These are phyloP conservation scores for Ambispora gerdemannii DNA, from an alignment of 192 early-diverging fungal species.

Conservation along the genomic window DNA sequence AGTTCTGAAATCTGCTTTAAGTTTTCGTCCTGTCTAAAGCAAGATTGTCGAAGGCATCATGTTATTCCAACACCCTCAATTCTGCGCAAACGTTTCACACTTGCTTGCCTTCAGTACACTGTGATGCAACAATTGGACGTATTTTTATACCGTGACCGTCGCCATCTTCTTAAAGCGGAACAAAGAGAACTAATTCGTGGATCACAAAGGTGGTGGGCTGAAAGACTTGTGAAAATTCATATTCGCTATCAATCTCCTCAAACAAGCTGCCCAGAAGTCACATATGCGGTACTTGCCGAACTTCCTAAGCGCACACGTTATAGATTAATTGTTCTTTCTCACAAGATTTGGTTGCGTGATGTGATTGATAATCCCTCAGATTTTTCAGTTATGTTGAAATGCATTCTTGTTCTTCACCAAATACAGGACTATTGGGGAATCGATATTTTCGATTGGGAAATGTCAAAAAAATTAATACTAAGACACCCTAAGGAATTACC, in stretches of 20 bases:
- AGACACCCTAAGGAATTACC: not conserved
- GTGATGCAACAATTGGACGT: not conserved
- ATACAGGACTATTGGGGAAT: not conserved
- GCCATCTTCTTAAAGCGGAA: not conserved
- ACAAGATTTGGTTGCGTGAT: not conserved
- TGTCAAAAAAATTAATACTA: not conserved
- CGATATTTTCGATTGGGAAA: not conserved
- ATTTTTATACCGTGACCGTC: not conserved
- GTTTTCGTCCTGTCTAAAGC: not conserved
- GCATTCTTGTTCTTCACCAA: slow-evolving; percentile 20
- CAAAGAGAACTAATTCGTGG: not conserved
- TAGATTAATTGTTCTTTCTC: not conserved
- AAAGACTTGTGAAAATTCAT: slow-evolving; percentile 14
- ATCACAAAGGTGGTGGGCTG: slow-evolving; percentile 15
- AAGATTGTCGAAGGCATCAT: slow-evolving; percentile 3
- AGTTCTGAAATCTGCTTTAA: not conserved
- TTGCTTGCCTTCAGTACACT: slow-evolving; percentile 6
- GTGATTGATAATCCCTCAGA: slow-evolving; percentile 30
- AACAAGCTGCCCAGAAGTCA: slow-evolving; percentile 14
- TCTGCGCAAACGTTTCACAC: not conserved
- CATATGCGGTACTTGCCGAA: not conserved
- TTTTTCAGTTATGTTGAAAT: slow-evolving; percentile 36
- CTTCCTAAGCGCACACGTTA: not conserved
- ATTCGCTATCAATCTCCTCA: slow-evolving; percentile 22
- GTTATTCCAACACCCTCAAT: slow-evolving; percentile 4